Evolutionary conservation across 2,329 filamentous ascomycete genomes (phyloP).

Genomic region (Sphaceloma murrayae): DNA sequence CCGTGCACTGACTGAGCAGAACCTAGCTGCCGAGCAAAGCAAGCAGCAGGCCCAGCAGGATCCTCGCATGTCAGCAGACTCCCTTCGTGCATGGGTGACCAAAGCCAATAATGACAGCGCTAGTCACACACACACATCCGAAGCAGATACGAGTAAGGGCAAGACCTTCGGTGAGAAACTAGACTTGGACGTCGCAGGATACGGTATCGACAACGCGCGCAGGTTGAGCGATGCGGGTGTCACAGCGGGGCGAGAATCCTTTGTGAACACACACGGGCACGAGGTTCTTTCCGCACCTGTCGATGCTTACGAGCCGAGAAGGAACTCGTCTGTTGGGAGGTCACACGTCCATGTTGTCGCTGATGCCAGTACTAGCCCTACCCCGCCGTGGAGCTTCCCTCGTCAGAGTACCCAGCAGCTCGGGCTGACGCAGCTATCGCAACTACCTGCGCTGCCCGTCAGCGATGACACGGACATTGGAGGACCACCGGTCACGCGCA

Average conservation of each 20-base stretch:
- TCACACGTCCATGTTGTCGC: constrained; percentile 1
- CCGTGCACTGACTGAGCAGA: constrained; percentile 24
- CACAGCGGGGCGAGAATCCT: constrained; percentile 35
- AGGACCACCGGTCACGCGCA: constrained; percentile 54
- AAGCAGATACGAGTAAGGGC: constrained; percentile 6
- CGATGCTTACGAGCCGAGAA: constrained; percentile 13
- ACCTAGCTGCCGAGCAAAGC: constrained; percentile 20
- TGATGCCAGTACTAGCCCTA: constrained; percentile 18
- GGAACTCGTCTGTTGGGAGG: neutral
- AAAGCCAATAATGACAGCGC: constrained; percentile 13
- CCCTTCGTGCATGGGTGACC: constrained; percentile 26
- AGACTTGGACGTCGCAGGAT: constrained; percentile 66
- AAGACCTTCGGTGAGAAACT: constrained; percentile 36
- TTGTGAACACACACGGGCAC: constrained; percentile 48
- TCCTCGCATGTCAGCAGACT: constrained; percentile 45
- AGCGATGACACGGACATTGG: constrained; percentile 75
- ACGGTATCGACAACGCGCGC: constrained; percentile 64
- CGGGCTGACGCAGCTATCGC: constrained; percentile 57
- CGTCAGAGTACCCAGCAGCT: constrained; percentile 57
- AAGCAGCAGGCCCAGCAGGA: constrained; percentile 45
- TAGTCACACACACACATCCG: neutral
- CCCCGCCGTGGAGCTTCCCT: constrained; percentile 52
- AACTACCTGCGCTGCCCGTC: constrained; percentile 59
- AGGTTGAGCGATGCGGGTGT: constrained; percentile 30
- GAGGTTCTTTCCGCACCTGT: constrained; percentile 51